Base-by-base conservation (phyloP, 805 yeast species). In the Pichia gijzeniarum region DNA sequence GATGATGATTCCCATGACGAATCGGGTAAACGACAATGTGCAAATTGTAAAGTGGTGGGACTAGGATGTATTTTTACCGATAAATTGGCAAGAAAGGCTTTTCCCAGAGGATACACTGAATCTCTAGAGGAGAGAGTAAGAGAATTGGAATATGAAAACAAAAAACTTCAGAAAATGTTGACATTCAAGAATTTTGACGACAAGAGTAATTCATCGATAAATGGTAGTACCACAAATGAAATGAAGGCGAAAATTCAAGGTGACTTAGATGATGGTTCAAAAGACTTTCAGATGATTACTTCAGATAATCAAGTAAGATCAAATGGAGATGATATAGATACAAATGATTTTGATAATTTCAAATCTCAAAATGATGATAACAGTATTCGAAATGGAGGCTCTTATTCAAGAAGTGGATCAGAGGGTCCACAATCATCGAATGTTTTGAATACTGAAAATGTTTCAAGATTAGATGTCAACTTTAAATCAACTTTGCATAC, bases 41-140 rank as follows among this genome's bases (percentile, higher is more conserved):
- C 91, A 0, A 83, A 85, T 48, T 89, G 97, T 69, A 80, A 79
- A 12, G 73, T 80, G 6, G 93, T 86, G 3, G 96, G 96, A 3
- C 74, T 89, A 47, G 91, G 86, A 51, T 89, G 97, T 63, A 82
- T 82, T 46, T 84, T 87, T n/a, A 80, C 90, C 16, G 96, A 89
- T 59, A 82, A 83, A 54, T 69, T 89, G n/a, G 77, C 90, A 1
- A 73, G 96, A 47, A 71, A 90, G 51, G 91, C 95, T 0, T 89
- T 82, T 57, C 96, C 96, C 0, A 73, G 95, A 59, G 96, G 96
- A 0, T 89, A 89, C 57, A 89, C 96, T 0, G 96, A 89, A 64
- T 81, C 89, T 2, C 63, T 89, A 44, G 97, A 89, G 60, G 95
- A 87, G 57, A 70, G 95, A 41, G 81, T 89, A n/a, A 70, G 96